These are phyloP conservation scores for Casuarina cunninghamiana DNA, from an alignment of 306 rosid species.

Conservation along the genomic window DNA sequence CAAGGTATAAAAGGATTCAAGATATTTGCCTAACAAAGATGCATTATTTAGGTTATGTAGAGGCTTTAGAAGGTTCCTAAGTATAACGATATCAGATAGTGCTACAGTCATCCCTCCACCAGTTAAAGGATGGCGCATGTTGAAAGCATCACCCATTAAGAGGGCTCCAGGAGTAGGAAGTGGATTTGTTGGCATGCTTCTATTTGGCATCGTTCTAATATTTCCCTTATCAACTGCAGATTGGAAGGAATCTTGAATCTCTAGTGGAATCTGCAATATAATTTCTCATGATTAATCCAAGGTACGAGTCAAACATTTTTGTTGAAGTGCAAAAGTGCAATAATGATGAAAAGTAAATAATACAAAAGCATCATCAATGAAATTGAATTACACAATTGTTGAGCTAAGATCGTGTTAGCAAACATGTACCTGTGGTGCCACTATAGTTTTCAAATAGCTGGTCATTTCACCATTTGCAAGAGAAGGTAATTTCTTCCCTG, in stretches of 20 bases:
- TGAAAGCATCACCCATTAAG: conserved; percentile 70
- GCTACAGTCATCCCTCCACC: conserved; percentile 83
- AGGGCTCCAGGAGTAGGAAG: conserved; percentile 60
- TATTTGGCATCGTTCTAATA: conserved; percentile 58
- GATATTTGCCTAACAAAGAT: conserved; percentile 43
- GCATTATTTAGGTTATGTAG: conserved; percentile 37
- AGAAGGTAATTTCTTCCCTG: conserved; percentile 52
- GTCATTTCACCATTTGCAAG: conserved; percentile 51
- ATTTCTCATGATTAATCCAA: conserved; percentile 9
- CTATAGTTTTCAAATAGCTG: conserved; percentile 43
- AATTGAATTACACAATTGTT: background rate
- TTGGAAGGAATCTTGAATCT: conserved; percentile 52
- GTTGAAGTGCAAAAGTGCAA: background rate
- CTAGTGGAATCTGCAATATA: conserved; percentile 45
- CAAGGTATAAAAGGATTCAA: conserved; percentile 55
- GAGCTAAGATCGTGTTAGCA: background rate
- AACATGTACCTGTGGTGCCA: conserved; percentile 60
- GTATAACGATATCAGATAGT: conserved; percentile 57
- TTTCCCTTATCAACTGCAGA: conserved; percentile 47
- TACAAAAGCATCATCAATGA: background rate
- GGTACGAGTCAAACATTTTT: conserved; percentile 5
- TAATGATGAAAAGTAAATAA: background rate
- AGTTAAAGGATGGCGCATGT: conserved; percentile 65
- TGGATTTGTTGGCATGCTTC: conserved; percentile 53
- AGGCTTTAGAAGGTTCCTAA: conserved; percentile 51